Base-by-base conservation (phyloP, 106 monocot genomes). In the Iris macrosiphon region DNA sequence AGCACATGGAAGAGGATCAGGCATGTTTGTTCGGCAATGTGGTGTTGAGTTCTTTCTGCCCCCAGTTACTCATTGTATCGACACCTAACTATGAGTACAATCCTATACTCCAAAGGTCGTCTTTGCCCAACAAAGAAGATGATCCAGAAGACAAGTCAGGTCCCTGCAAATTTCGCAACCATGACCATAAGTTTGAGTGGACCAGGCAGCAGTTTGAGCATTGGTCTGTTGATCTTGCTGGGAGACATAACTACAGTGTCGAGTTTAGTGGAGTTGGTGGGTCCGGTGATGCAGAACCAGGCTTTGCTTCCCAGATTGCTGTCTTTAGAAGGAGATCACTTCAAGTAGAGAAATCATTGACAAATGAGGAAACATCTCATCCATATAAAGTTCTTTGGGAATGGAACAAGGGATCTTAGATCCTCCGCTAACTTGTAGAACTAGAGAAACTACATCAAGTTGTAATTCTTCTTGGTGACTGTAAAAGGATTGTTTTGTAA, bases 131-230 rank as follows among this genome's bases (percentile, higher is more conserved):
- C 64, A 81, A 73, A 43, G 92, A 87, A 40, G 89, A 84, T 22
- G 73, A 82, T 13, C 17, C 66, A 26, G 86, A 75, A 45, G 90
- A 90, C 22, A 98, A 64, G 28, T 26, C 77, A 1, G 63, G 60
- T 4, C 66, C 83, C 6, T 81, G 78, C 65, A 83, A 57, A 40
- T 98, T 98, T 47, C 76, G 98, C 1, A 90, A 90, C 62, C 70
- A 70, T 49, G 98, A 98, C 57, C 98, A 98, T 86, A 98, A 98
- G 55, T 98, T 98, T 19, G 98, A 98, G 53, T 98, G 98, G 98
- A 91, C 98, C 9, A 79, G 98, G 54, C 31, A 43, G 18, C 98
- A 98, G 58, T 98, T 98, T 66, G 62, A 87, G 64, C 57, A 44
- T 7, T 98, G 98, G 98, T 90, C 98, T 18, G 73, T 31, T 31